Percentiles rank a stretch among this genome's conserved stretches.
Conservation (phyloP, 208 protist genomes). For the Leishmania major region DNA sequence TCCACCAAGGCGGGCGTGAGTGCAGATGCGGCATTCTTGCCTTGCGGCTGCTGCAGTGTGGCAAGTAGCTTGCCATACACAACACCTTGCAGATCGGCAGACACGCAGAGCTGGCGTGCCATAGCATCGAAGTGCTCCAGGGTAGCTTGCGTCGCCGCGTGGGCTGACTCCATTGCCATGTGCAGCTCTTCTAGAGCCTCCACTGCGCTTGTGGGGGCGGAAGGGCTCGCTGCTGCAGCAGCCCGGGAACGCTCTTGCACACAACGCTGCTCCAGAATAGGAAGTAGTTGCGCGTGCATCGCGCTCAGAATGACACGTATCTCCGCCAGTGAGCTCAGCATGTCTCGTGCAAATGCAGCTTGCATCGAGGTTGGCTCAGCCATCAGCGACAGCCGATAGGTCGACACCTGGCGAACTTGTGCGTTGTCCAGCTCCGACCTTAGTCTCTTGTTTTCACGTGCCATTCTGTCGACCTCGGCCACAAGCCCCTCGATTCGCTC, state of each 20-base stretch:
- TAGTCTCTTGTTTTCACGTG: slow-evolving; percentile 5
- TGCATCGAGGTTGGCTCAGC: not conserved
- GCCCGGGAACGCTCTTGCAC: not conserved
- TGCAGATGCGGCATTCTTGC: not conserved
- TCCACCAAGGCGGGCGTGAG: slow-evolving; percentile 5
- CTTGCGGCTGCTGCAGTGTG: slow-evolving; percentile 6
- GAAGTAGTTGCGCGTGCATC: slow-evolving; percentile 20
- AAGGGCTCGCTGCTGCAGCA: not conserved
- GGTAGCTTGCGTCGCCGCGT: slow-evolving; percentile 18
- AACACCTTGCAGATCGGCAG: slow-evolving; percentile 19
- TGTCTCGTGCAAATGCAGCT: slow-evolving; percentile 6
- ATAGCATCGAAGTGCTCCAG: slow-evolving; percentile 1
- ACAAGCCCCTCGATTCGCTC: slow-evolving; percentile 22
- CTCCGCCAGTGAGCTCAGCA: slow-evolving; percentile 11
- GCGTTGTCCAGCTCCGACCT: slow-evolving; percentile 10
- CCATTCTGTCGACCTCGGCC: slow-evolving; percentile 9
- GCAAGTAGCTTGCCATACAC: slow-evolving; percentile 29
- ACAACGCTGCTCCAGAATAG: slow-evolving; percentile 5
- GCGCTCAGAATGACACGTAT: slow-evolving; percentile 4
- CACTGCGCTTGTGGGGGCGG: not conserved
- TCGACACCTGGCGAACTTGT: not conserved
- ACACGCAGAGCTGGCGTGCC: slow-evolving; percentile 13
- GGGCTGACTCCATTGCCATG: slow-evolving; percentile 25
- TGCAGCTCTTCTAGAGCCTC: slow-evolving; percentile 21
- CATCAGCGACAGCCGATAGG: not conserved